phyloP scores from a whole-genome alignment of 345 rosid species.

The Camelina sativa region DNA sequence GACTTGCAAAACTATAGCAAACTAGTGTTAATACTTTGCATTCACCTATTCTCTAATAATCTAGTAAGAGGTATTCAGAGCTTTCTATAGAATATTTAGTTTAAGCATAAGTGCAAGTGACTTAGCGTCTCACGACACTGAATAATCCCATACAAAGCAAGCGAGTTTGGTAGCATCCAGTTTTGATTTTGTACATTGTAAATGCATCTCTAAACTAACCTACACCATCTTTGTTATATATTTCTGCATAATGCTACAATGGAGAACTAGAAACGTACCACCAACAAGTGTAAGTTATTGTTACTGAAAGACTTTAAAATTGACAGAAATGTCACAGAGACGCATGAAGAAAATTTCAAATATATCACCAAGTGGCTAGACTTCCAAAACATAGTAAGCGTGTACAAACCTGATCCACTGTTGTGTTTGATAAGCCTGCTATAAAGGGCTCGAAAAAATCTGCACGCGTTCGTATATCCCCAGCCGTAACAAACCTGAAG shows the following conservation, averaged over 20 bases:
- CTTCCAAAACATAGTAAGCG: slow-evolving; percentile 6
- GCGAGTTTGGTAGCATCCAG: slow-evolving; percentile 10
- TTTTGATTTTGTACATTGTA: neutral
- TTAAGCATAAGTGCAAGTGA: neutral
- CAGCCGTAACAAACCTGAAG: slow-evolving; percentile 98
- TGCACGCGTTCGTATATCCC: slow-evolving; percentile 84
- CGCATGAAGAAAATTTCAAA: neutral
- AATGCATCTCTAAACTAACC: neutral
- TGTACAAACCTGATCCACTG: slow-evolving; percentile 91
- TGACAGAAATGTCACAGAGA: neutral
- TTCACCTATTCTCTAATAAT: neutral
- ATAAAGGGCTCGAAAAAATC: slow-evolving; percentile 94
- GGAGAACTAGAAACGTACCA: neutral
- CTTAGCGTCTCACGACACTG: neutral
- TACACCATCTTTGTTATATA: neutral
- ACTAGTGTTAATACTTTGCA: slow-evolving; percentile 26
- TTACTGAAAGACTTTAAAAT: neutral
- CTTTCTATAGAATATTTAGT: slow-evolving; percentile 11
- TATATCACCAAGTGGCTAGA: slow-evolving; percentile 1
- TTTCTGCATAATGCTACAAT: neutral
- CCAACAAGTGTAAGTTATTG: neutral
- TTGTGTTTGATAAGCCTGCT: slow-evolving; percentile 75
- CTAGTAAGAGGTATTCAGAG: neutral
- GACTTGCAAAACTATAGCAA: slow-evolving; percentile 93
- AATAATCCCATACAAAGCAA: slow-evolving; percentile 3